Base-by-base conservation (phyloP, 352 stramenopile genomes). In the Globisporangium megalacanthum region DNA sequence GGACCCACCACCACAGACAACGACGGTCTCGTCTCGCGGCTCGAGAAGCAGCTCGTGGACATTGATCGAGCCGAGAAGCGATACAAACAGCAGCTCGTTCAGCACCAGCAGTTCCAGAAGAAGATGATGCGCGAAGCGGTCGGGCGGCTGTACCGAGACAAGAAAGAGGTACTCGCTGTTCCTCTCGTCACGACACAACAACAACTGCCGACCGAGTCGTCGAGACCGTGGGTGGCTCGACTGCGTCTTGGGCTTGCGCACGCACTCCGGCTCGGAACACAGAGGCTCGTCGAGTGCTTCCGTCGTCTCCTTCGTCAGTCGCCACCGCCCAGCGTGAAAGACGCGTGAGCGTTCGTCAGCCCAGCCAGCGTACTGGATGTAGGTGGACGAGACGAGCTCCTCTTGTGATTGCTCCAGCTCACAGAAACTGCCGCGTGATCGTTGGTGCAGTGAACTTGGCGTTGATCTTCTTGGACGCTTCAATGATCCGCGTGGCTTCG, bases 391-490 rank as follows among this genome's bases (percentile, higher is more conserved):
- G 2, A 29, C 25, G 25, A 29, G 25, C 25, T 29, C 25, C 25
- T 29, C 25, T 4, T 29, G 25, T 29, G 25, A 29, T 29, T 11
- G 15, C 15, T 52, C 4, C 19, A 11, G 1, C 19, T 37, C 81
- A 94, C 53, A 94, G 69, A 66, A 95, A 95, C 66, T 92, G 81
- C 37, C 85, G 70, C 42, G 85, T 81, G 47, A 95, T 82, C 25
- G 79, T 92, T 6, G 85, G 85, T 10, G 81, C 78, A 15, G 85
- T 90, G 55, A 95, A 95, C 72, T 91, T 91, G 56, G 81, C 89
- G 60, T 88, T 88, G 52, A 95, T 90, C 50, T 89, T 66, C 53
- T 85, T 83, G 9, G 83, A 87, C 19, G 81, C 77, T 15, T 73
- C 70, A 58, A 95, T 86, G 69, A 95, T 88, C 33, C 74, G 68